Evolutionary conservation across 164 flowering plant genomes (phyloP).

Genomic region (Tetracentron sinense): DNA sequence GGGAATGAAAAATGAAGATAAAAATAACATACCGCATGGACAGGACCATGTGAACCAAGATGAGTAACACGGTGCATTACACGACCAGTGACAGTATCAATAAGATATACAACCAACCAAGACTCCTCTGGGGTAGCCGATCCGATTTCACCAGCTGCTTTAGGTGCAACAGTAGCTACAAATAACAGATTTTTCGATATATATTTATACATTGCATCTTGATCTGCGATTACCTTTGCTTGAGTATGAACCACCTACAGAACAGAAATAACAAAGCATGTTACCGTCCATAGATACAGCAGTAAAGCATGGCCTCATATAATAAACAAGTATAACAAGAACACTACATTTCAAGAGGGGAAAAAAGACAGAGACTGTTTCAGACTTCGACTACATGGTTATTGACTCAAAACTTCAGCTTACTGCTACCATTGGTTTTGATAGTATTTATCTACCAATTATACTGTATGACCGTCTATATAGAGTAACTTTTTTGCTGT

Average conservation of each 20-base stretch:
- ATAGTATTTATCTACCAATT: too few relatives aligned
- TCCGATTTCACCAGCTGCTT: slow-evolving; percentile 74
- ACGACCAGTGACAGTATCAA: too few relatives aligned
- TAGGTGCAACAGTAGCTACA: slow-evolving; percentile 86
- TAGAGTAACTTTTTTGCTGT: too few relatives aligned
- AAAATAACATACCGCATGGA: slow-evolving; percentile 78
- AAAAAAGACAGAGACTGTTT: too few relatives aligned
- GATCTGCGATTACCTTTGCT: slow-evolving; percentile 73
- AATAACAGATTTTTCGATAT: slow-evolving; percentile 83
- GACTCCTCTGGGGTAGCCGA: slow-evolving; percentile 88
- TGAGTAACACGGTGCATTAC: too few relatives aligned
- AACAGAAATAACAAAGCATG: slow-evolving; percentile 6
- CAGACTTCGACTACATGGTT: too few relatives aligned
- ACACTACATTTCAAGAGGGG: too few relatives aligned
- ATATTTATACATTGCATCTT: slow-evolving; percentile 87
- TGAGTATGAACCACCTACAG: slow-evolving; percentile 92
- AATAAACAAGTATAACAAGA: too few relatives aligned
- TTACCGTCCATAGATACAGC: background rate
- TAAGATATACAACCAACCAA: too few relatives aligned
- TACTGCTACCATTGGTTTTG: too few relatives aligned
- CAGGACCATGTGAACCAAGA: slow-evolving; percentile 95
- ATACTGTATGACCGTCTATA: too few relatives aligned
- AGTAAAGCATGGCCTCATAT: background rate
- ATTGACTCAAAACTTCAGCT: too few relatives aligned
- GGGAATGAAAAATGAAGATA: slow-evolving; percentile 3